Evolutionary conservation across 345 rosid genomes (phyloP).

Genomic region (Limnanthes douglasii): DNA sequence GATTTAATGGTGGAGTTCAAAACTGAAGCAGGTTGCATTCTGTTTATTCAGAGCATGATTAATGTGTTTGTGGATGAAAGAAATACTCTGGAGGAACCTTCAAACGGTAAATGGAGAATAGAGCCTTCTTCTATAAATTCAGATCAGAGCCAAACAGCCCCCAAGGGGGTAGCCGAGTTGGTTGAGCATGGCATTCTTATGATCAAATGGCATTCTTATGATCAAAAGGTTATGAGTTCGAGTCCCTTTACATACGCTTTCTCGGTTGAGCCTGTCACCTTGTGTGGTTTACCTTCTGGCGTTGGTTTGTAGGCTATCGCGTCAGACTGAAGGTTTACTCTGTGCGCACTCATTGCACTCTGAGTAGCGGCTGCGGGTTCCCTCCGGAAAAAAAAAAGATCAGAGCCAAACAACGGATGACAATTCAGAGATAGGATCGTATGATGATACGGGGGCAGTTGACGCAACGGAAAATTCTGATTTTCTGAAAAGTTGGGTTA

Average conservation of each 20-base stretch:
- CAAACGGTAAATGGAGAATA: slow-evolving; percentile 17
- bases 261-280: too few species aligned
- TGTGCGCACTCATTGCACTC: too few species aligned
- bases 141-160: slow-evolving; percentile 98
- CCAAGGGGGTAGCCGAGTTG: too few species aligned
- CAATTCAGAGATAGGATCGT: slow-evolving; percentile 74
- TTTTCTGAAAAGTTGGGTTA: slow-evolving; percentile 68
- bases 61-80: slow-evolving; percentile 80
- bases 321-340: too few species aligned
- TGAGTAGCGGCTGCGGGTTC: too few species aligned
- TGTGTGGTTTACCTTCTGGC: too few species aligned
- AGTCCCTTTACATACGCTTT: too few species aligned
- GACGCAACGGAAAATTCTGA: slow-evolving; percentile 44
- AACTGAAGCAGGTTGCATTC: slow-evolving; percentile 65
- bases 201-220: too few species aligned
- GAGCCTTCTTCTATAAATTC: slow-evolving; percentile 26
- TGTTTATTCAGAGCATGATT: slow-evolving; percentile 63
- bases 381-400: too few species aligned
- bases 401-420: slow-evolving; percentile 99
- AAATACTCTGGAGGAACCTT: slow-evolving; percentile 65
- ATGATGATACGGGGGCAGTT: slow-evolving; percentile 62
- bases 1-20: slow-evolving; percentile 63
- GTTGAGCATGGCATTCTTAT: too few species aligned
- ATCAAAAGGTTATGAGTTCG: too few species aligned
- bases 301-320: too few species aligned